phyloP scores from a whole-genome alignment of 1,139 yeast species.

The Debaryomyces singareniensis region DNA sequence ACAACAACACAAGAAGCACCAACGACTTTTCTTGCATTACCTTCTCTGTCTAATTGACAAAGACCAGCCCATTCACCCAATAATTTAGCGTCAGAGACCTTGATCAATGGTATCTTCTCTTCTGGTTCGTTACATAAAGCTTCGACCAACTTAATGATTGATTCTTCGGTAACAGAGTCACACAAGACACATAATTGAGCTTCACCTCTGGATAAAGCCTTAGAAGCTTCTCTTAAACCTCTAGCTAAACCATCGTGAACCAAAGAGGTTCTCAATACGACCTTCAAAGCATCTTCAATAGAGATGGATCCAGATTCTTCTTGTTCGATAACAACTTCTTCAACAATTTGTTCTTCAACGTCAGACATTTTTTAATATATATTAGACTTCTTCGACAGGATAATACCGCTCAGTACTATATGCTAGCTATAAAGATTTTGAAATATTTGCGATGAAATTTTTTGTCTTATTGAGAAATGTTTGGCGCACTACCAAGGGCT shows the following conservation, averaged over 20 bases:
- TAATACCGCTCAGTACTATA: constrained; percentile 68
- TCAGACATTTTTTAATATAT: constrained; percentile 59
- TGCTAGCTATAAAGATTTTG: too few relatives aligned
- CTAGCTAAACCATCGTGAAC: constrained; percentile 99
- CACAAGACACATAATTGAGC: constrained; percentile 97
- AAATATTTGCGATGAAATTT: not conserved
- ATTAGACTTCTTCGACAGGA: constrained; percentile 85
- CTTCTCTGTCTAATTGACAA: constrained; percentile 99
- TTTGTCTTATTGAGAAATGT: too few relatives aligned
- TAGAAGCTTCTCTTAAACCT: constrained; percentile 99
- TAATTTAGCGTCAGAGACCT: constrained; percentile 99
- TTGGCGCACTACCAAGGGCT: not conserved
- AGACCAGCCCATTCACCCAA: constrained; percentile 99
- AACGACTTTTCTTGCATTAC: constrained; percentile 99
- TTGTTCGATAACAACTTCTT: constrained; percentile 79
- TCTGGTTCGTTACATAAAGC: constrained; percentile 98
- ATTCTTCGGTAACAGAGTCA: constrained; percentile 97
- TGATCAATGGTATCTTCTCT: constrained; percentile 94
- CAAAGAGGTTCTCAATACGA: constrained; percentile 96
- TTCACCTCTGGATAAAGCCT: constrained; percentile 96
- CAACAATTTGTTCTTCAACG: constrained; percentile 81
- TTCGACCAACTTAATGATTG: constrained; percentile 96
- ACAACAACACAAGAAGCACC: constrained; percentile 99
- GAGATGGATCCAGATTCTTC: constrained; percentile 84
- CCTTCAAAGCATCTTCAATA: constrained; percentile 97